Evolutionary conservation across 2,329 filamentous ascomycete species (phyloP).

Genomic region (Colletotrichum echinochloae): DNA sequence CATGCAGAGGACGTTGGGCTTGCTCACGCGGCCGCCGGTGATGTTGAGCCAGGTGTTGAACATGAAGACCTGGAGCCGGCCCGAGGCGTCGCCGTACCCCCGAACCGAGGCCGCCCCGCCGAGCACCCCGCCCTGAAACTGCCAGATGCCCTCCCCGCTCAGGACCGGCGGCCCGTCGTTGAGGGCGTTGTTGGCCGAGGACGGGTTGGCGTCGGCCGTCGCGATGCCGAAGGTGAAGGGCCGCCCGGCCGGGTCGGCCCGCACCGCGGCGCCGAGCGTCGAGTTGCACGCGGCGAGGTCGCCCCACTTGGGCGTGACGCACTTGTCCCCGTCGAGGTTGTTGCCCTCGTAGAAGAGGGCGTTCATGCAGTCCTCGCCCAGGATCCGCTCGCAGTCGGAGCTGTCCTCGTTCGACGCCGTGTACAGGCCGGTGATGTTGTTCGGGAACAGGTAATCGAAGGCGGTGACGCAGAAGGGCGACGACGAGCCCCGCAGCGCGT

Average conservation of each 20-base stretch:
- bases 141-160: constrained; percentile 8
- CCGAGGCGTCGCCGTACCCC: not conserved
- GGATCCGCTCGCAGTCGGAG: constrained; percentile 8
- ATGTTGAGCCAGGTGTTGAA: constrained; percentile 14
- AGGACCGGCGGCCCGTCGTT: not conserved
- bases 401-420: constrained; percentile 3
- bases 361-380: constrained; percentile 15
- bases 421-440: constrained; percentile 31
- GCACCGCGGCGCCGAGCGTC: not conserved
- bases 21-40: not conserved
- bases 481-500: not conserved
- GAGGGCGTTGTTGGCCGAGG: not conserved
- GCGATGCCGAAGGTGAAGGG: not conserved
- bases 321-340: not conserved
- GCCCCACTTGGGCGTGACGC: not conserved
- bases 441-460: constrained; percentile 27
- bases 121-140: constrained; percentile 16
- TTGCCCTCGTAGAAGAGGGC: not conserved
- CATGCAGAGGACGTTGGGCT: constrained; percentile 17
- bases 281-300: constrained; percentile 8
- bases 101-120: not conserved
- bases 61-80: constrained; percentile 21
- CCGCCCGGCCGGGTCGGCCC: not conserved
- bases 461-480: constrained; percentile 23
- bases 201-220: constrained; percentile 9